phyloP scores from a whole-genome alignment of 2,329 filamentous ascomycete species.

The Trichoderma afroharzianum region DNA sequence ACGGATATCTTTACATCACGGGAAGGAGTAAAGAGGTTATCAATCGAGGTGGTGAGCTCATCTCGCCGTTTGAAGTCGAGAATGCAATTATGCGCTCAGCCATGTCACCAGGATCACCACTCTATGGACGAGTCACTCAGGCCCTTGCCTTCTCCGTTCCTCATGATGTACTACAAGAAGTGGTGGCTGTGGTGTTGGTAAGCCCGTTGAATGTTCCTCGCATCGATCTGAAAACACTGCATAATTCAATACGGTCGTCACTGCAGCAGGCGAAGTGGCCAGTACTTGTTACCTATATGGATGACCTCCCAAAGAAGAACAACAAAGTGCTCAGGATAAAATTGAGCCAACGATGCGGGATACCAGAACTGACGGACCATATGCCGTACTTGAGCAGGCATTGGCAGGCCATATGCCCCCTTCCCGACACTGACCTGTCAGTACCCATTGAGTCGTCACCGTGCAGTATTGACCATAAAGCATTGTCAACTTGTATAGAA shows the following conservation, averaged over 20 bases:
- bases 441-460: conserved; percentile 35
- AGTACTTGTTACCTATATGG: conserved; percentile 50
- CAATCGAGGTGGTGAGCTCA: conserved; percentile 56
- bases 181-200: conserved; percentile 51
- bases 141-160: conserved; percentile 51
- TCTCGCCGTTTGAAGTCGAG: conserved; percentile 57
- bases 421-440: conserved; percentile 44
- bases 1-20: conserved; percentile 52
- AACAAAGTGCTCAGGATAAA: conserved; percentile 56
- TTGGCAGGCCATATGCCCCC: conserved; percentile 47
- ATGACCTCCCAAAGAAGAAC: conserved; percentile 51
- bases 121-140: conserved; percentile 45
- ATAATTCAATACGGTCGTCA: conserved; percentile 43
- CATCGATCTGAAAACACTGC: conserved; percentile 46
- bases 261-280: conserved; percentile 54
- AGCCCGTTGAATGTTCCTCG: conserved; percentile 41
- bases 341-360: conserved; percentile 44
- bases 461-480: conserved; percentile 33
- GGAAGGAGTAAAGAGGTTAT: conserved; percentile 56
- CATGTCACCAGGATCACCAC: conserved; percentile 38
- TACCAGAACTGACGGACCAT: conserved; percentile 44
- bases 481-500: conserved; percentile 26
- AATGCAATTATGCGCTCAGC: conserved; percentile 50
- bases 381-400: conserved; percentile 44
- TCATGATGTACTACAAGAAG: conserved; percentile 53